Evolutionary conservation across 2,329 filamentous ascomycete species (phyloP), one percentile per base, ranked within the genome.

Genomic region (Trichoderma aggressivum): DNA sequence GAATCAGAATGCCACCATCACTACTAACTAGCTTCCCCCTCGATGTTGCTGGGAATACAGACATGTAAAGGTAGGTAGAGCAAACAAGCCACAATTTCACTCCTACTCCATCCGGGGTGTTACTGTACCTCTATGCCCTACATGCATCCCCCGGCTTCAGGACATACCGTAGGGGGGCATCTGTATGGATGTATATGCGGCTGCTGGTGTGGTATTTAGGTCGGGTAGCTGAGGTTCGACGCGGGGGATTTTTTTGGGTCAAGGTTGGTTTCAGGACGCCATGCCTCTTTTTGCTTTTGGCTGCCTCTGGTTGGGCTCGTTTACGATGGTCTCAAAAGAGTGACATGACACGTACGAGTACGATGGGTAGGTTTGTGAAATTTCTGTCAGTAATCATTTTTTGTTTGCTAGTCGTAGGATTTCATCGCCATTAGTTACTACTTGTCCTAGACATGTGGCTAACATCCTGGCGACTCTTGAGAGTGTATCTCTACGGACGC

Each of bases 21-120:
- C n/a, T n/a, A n/a, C n/a, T n/a, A n/a, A 36, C 30, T 39, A 28
- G 36, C 36, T 39, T 5, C 34, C 14, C 4, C 47, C 16, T 47
- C 39, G 39, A 47, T n/a, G 39, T 11, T 47, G 39, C 39, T 47
- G 8, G 18, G n/a, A 47, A n/a, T 12, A 11, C 7, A 3, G 4
- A 16, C n/a, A 7, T 7, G 12, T 36, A n/a, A 32, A 32, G 12
- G 34, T 36, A 36, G 34, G 36, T 18, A 18, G 36, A 39, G 36
- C n/a, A 28, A 39, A 21, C 47, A 65, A 65, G 47, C 62, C 47
- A 65, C 47, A 65, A 43, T 56, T 39, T 56, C 47, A 65, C 47
- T 43, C 62, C 47, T 55, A 55, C 62, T 56, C 62, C 62, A 65
- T 65, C 28, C 30, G 47, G 62, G 28, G 62, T 65, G 47, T 47